These are phyloP conservation scores for Candida sanyaensis DNA, from an alignment of 1,139 yeast genomes.

Conservation along the genomic window DNA sequence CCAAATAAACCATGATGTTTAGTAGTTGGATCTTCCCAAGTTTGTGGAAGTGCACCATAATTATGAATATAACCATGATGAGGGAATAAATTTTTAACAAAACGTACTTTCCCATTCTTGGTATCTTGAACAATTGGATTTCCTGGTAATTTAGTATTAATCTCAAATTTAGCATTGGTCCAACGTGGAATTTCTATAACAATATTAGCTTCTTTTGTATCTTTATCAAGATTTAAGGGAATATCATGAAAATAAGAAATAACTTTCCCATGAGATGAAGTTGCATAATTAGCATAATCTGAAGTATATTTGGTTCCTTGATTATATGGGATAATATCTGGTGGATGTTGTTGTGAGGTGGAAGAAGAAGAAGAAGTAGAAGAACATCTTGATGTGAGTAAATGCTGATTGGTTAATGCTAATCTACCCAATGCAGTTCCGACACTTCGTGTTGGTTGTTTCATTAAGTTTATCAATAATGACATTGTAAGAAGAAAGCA, in stretches of 20 bases:
- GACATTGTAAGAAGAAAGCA: conserved; percentile 1
- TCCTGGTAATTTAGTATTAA: conserved; percentile 61
- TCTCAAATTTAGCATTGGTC: conserved; percentile 89
- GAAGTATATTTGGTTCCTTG: conserved; percentile 39
- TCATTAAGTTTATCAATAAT: background rate
- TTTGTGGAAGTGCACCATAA: conserved; percentile 94
- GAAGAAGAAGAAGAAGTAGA: conserved; percentile 11
- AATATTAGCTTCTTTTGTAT: conserved; percentile 74
- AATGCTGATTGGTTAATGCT: conserved; percentile 23
- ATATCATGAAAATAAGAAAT: conserved; percentile 79
- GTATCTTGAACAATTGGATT: conserved; percentile 88
- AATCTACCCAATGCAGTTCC: conserved; percentile 21
- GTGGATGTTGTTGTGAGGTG: conserved; percentile 4
- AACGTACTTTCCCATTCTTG: conserved; percentile 81
- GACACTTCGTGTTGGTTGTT: background rate
- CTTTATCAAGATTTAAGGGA: conserved; percentile 65
- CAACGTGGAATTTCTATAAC: conserved; percentile 90
- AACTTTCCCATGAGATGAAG: conserved; percentile 58
- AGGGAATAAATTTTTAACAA: conserved; percentile 86
- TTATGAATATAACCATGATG: conserved; percentile 89
- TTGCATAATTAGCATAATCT: conserved; percentile 43
- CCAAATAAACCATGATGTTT: conserved; percentile 72
- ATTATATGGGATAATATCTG: conserved; percentile 15
- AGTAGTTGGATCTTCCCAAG: conserved; percentile 87
- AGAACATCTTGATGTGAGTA: conserved; percentile 14